Conservation (phyloP, 169 alveolate genomes). For the Plasmodium adleri region DNA sequence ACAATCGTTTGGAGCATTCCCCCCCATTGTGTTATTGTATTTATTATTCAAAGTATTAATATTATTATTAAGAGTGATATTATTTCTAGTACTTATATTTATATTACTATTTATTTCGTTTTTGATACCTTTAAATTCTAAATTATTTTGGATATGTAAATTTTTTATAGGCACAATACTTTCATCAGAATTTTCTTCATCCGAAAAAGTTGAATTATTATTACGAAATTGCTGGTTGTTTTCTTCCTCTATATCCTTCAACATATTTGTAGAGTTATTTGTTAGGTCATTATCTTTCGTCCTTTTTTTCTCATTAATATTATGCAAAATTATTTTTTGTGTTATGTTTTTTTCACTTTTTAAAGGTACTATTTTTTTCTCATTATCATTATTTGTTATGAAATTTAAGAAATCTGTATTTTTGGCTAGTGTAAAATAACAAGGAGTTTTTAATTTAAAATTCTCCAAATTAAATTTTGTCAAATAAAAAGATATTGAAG, state of each 20-base stretch:
- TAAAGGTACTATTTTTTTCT: slow-evolving; percentile 6
- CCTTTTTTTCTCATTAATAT: slow-evolving; percentile 18
- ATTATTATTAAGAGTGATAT: neutral
- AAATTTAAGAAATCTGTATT: slow-evolving; percentile 15
- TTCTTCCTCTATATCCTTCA: neutral
- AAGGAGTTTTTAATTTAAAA: slow-evolving; percentile 62
- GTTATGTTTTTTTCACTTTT: neutral
- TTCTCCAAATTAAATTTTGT: slow-evolving; percentile 45
- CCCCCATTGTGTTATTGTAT: neutral
- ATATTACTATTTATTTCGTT: neutral
- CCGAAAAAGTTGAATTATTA: neutral
- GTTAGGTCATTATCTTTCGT: neutral
- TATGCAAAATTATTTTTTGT: neutral
- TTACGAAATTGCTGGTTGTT: neutral
- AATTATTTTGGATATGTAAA: neutral
- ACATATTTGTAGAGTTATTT: slow-evolving; percentile 1
- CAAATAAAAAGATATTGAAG: slow-evolving; percentile 53
- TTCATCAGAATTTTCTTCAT: slow-evolving; percentile 31
- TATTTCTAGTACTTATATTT: neutral
- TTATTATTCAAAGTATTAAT: neutral
- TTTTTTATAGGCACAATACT: slow-evolving; percentile 13
- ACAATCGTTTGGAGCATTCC: too few species aligned
- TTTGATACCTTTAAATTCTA: neutral
- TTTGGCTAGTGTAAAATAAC: slow-evolving; percentile 22
- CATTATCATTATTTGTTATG: neutral